Evolutionary conservation across 306 rosid species (phyloP), one percentile per base, ranked within the genome.

Genomic region (Abrus precatorius): DNA sequence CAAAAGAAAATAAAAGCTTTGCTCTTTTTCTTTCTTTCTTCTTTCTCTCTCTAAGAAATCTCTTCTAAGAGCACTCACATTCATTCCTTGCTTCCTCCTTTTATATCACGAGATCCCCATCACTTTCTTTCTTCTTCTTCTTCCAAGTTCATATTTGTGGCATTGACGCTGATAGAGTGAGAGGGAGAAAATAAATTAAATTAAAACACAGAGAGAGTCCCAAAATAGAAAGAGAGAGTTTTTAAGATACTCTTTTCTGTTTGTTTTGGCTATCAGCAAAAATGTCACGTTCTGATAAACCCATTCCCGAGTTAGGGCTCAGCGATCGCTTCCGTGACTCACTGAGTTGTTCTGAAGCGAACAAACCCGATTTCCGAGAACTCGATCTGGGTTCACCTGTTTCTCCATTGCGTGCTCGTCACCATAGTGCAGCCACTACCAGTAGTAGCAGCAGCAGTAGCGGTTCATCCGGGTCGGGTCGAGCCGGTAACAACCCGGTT

Each of bases 361-460:
- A 93, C 90, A 93, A 93, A 74, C 96, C 97, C 30, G 96, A 93
- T 84, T 93, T 88, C 81, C 82, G 94, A 41, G 96, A 93, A 69
- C 90, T 93, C 81, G 92, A 89, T 91, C 92, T 93, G 83, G 94
- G 92, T 67, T 93, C 97, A 1, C 97, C 97, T 3, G 89, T 91
- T 81, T 93, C 97, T 48, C 95, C 97, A n/a, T 83, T 93, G 60
- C 86, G 94, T 36, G 75, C 82, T 2, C 97, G 90, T 29, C 44
- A 84, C 88, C 32, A 88, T 79, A 60, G 45, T 45, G 44, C 71
- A 0, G 57, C 91, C 9, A 80, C 97, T 7, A 88, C 84, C 1
- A 92, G 94, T 20, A 92, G 85, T 33, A 88, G 91, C 44, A 90
- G 86, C 54, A 91, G 95, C 28, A 66, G 36, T 0, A 87, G 92